A percentile compares a stretch with the other conserved stretches of the same genome.
Evolutionary conservation across 73 alveolate genomes (phyloP).

Genomic region (Halteria grandinella): DNA sequence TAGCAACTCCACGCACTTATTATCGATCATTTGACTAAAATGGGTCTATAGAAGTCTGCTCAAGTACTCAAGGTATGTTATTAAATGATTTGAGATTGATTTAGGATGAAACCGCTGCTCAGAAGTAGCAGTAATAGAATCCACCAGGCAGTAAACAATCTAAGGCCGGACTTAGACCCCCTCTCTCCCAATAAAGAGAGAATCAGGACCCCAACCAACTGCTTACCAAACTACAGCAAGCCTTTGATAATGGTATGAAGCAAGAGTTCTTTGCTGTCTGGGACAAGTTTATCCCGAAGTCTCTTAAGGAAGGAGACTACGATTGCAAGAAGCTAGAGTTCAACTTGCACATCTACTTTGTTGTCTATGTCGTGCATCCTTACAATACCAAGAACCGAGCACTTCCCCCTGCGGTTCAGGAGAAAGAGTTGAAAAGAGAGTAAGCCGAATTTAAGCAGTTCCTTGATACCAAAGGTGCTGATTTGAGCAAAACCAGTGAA

Average conservation of each 20-base stretch:
- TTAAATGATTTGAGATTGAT: not conserved
- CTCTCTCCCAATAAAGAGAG: not conserved
- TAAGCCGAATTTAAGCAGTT: slow-evolving; percentile 83
- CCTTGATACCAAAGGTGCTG: slow-evolving; percentile 84
- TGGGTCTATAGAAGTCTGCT: slow-evolving; percentile 35
- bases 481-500: slow-evolving; percentile 83
- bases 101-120: slow-evolving; percentile 20
- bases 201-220: not conserved
- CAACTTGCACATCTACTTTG: slow-evolving; percentile 79
- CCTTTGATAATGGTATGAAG: slow-evolving; percentile 45
- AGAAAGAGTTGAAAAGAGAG: slow-evolving; percentile 64
- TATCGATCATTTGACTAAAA: slow-evolving; percentile 35
- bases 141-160: slow-evolving; percentile 13
- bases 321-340: slow-evolving; percentile 77
- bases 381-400: slow-evolving; percentile 44
- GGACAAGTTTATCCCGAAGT: slow-evolving; percentile 20
- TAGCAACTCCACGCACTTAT: not conserved
- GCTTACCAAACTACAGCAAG: slow-evolving; percentile 3
- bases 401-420: too few species aligned
- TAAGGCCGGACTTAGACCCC: too few species aligned
- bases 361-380: slow-evolving; percentile 77
- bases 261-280: slow-evolving; percentile 25
- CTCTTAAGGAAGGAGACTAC: slow-evolving; percentile 36
- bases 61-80: slow-evolving; percentile 31
- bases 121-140: not conserved